Conservation (phyloP, 2,329 filamentous ascomycete species). For the Diaporthe vexans region DNA sequence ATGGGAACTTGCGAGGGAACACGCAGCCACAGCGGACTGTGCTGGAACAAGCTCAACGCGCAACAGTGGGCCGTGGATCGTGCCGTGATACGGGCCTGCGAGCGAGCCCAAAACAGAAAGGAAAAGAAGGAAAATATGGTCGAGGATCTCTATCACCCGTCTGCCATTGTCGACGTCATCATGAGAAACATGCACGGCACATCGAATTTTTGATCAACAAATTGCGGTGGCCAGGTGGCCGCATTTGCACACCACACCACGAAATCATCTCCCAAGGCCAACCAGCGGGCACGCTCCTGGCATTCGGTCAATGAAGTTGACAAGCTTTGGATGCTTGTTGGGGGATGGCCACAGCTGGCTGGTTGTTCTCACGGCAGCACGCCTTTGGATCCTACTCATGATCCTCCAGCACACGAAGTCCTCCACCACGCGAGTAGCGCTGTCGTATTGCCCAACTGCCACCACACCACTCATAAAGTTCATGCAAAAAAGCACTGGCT, state of each 20-base stretch:
- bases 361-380: not conserved
- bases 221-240: slow-evolving; percentile 1
- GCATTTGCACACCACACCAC: not conserved
- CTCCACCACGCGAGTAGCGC: not conserved
- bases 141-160: not conserved
- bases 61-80: slow-evolving; percentile 14
- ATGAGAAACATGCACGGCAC: slow-evolving; percentile 4
- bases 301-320: not conserved
- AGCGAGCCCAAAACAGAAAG: not conserved
- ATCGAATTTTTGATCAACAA: slow-evolving; percentile 1
- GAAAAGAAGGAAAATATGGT: not conserved
- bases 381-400: slow-evolving; percentile 13
- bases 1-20: slow-evolving; percentile 15
- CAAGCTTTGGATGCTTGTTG: not conserved
- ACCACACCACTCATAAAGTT: slow-evolving; percentile 24
- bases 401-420: not conserved
- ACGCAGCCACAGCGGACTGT: slow-evolving; percentile 11
- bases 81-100: not conserved
- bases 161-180: not conserved
- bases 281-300: not conserved
- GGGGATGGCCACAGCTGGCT: not conserved
- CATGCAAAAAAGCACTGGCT: slow-evolving; percentile 12
- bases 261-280: slow-evolving; percentile 7
- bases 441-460: slow-evolving; percentile 22
- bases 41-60: slow-evolving; percentile 14